Evolutionary conservation across 2,329 filamentous ascomycete genomes (phyloP), one percentile per base, ranked within the genome.

Genomic region (Alternaria sp.): DNA sequence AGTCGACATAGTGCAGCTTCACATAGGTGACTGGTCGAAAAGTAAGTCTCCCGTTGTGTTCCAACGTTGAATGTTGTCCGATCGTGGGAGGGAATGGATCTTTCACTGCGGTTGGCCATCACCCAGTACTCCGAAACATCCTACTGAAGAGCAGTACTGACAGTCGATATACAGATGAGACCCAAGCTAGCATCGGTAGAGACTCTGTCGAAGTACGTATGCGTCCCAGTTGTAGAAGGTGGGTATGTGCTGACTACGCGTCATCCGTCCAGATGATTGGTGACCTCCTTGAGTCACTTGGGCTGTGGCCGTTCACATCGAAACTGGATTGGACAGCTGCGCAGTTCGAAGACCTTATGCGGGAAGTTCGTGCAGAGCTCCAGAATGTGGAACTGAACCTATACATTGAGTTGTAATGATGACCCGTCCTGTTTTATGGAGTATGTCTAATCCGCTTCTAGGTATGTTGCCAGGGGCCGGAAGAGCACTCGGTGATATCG

Each of bases 21-120:
- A 79, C 1, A 79, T 82, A 61, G 80, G 80, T 20, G 73, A 60
- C 25, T 82, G 80, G 80, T 62, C 72, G 47, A 33, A 69, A 71
- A 79, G 79, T 81, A 71, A 25, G 53, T 14, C 8, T n/a, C 41
- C 30, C 5, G n/a, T 28, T 30, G 14, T 50, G 4, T 14, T 21
- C 20, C 28, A 6, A 11, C 20, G 14, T 20, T 21, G 6, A 14
- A 25, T 14, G 23, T 14, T 21, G 9, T 47, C 8, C 37, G n/a
- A 14, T 37, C 21, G 6, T 30, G 50, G 21, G 30, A 33, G 47
- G 8, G 15, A 14, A 15, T 30, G 26, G 15, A 6, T 18, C 25
- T 25, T 14, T 14, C 25, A 11, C 15, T 41, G 9, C 11, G 28
- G 30, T 33, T 18, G 23, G 30, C 20, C 49, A 37, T 53, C 1